Evolutionary conservation across 2,329 filamentous ascomycete genomes (phyloP), one percentile per base, ranked within the genome.

Genomic region (Sarocladium brachiariae): DNA sequence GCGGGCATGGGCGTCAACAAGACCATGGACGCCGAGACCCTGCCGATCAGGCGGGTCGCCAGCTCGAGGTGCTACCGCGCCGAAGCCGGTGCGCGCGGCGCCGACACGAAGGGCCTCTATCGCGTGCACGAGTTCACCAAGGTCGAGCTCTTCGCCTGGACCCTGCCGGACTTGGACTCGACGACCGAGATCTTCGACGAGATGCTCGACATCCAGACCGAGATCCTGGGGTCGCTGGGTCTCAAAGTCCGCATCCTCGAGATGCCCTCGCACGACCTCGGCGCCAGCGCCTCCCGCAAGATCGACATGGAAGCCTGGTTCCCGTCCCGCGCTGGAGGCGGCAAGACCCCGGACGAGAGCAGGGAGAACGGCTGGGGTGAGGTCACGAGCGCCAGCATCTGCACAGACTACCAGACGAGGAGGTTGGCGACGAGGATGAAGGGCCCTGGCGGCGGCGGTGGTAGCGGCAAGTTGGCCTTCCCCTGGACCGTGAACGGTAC

Each of bases 51-150:
- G 65, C 75, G 84, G 16, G 89, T 95, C 2, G 93, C 88, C 14
- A 83, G 87, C 1, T 96, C 89, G 51, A 79, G 93, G n/a, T 95
- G 91, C 73, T 99, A 95, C 69, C 86, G 93, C 49, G 93, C 93
- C 39, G 93, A 99, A 70, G 93, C 93, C 0, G 93, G 93, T 27
- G 88, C 90, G 1, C 78, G 92, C 34, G 93, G 93, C 25, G 84
- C 86, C 21, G 89, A 93, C 59, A 96, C 91, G 2, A 96, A 96
- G 70, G 93, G 93, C 4, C 73, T 99, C 2, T 99, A 97, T 70
- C 86, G 93, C 24, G 93, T 99, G 3, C 93, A 99, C 69, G 93
- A 99, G 69, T 99, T 99, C 69, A 96, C 90, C 24, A 99, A 99
- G 66, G 92, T 99, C 0, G 93, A 99, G 68, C 84, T 99, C 75